Conservation (phyloP, 2,329 filamentous ascomycete genomes). For the Paracorniculantispora psalliotae region DNA sequence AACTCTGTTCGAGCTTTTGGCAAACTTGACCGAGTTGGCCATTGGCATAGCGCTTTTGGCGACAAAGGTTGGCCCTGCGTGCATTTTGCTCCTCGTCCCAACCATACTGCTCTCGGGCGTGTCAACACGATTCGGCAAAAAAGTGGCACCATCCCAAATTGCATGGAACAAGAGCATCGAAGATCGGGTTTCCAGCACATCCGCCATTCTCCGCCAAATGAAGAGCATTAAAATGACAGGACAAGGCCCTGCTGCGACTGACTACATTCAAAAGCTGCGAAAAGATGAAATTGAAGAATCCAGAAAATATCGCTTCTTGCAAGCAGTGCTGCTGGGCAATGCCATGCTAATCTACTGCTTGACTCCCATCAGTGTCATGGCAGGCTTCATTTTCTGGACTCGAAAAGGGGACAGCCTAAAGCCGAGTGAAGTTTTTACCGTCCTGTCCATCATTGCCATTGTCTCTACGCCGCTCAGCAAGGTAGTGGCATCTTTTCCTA, state of each 20-base stretch:
- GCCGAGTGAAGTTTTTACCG: neutral
- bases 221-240: neutral
- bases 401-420: neutral
- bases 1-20: neutral
- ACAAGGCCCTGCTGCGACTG: neutral
- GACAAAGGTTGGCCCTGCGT: neutral
- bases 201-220: neutral
- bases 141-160: neutral
- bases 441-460: neutral
- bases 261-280: neutral
- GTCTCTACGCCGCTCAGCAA: neutral
- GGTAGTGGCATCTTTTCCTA: neutral
- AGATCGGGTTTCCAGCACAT: neutral
- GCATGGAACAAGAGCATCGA: neutral
- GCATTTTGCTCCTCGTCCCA: neutral
- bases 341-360: neutral
- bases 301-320: neutral
- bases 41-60: neutral
- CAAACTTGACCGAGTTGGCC: neutral
- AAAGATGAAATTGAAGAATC: neutral
- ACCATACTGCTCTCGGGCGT: neutral
- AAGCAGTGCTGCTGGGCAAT: neutral
- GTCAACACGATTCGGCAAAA: neutral
- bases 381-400: neutral
- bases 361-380: neutral